Conservation (phyloP, 352 stramenopile genomes). For the Phytophthora europaea region DNA sequence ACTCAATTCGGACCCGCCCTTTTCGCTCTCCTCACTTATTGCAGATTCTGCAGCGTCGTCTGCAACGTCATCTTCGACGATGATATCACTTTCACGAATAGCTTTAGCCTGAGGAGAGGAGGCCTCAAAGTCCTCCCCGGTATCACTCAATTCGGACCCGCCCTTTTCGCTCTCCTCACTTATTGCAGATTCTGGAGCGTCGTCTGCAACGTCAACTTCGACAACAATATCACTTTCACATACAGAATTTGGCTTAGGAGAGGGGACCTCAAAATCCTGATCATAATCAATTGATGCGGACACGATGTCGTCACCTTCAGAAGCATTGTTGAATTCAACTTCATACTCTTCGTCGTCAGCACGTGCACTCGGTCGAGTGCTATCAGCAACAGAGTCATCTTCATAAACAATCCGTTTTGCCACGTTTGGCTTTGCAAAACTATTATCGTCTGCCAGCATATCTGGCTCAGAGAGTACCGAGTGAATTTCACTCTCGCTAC, state of each 20-base stretch:
- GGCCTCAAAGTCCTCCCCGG: too few species aligned
- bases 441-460: not conserved
- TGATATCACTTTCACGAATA: not conserved
- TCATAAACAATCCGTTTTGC: not conserved
- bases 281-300: conserved; percentile 46
- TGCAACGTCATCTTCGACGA: conserved; percentile 2
- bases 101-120: too few species aligned
- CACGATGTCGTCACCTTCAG: too few species aligned
- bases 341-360: too few species aligned
- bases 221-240: not conserved
- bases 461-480: conserved; percentile 8
- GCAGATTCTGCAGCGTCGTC: conserved; percentile 4
- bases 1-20: not conserved
- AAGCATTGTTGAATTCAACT: too few species aligned
- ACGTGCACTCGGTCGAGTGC: too few species aligned
- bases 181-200: not conserved
- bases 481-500: conserved; percentile 15
- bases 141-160: too few species aligned
- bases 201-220: conserved; percentile 8
- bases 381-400: too few species aligned
- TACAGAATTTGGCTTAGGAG: conserved; percentile 18
- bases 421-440: conserved; percentile 2
- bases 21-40: conserved; percentile 5
- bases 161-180: conserved; percentile 4
- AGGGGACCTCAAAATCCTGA: conserved; percentile 58